Base-by-base conservation (phyloP, 768 basidiomycete genomes). In the Dioszegia aurantiaca region DNA sequence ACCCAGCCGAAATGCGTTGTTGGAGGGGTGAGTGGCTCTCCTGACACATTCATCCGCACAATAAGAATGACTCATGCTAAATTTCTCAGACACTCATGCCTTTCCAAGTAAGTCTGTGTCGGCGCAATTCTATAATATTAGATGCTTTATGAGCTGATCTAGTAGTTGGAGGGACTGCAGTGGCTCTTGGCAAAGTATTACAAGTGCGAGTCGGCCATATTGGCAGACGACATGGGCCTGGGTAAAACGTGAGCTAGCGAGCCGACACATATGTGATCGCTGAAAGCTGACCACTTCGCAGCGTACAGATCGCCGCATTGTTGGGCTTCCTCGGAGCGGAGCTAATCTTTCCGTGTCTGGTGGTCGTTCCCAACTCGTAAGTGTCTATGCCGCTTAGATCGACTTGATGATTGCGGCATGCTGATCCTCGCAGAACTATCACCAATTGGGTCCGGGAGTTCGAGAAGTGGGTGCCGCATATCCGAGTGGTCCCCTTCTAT, bases 191-290 rank as follows among this genome's bases (percentile, higher is more conserved):
- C 66, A 44, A 74, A 77, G 44, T 72, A 76, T 59, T 70, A 70
- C 57, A 68, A 65, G 40, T 61, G 68, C 19, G 67, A 70, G n/a
- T 70, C 73, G 1, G 73, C 72, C 54, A 77, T 78, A 43, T 82
- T 98, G 21, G 94, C 95, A 2, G 95, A 99, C 72, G 95, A 98
- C 76, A 98, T 99, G 95, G 92, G 92, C 58, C 78, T 69, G 31
- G 74, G 77, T 9, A 78, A 78, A 56, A 78, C 77, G 75, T 77
- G 17, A 53, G 71, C 63, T 31, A 26, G 33, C 45, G 12, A 30
- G 17, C n/a, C 21, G 24, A 28, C 41, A 2, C 12, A 4, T 26
- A 28, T 37, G 11, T 11, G 24, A 6, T 17, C 24, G 42, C n/a
- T 11, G 16, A 33, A 23, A 40, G 33, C 45, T 62, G 51, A 44